Evolutionary conservation across 2,329 filamentous ascomycete species (phyloP).

Genomic region (Alternaria panax): DNA sequence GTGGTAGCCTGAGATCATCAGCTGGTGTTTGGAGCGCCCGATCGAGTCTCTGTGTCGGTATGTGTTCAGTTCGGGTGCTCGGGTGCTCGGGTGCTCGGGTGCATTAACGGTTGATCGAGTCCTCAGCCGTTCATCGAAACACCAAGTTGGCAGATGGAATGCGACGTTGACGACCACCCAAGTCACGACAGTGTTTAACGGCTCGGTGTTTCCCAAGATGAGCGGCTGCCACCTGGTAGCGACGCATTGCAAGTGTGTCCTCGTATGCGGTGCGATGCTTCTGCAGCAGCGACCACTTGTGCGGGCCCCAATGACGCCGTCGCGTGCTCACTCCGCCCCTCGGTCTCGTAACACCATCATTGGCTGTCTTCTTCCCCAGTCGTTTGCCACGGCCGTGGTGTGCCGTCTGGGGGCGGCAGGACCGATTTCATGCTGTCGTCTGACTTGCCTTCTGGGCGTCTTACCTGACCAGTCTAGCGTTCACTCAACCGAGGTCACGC

Average conservation of each 20-base stretch:
- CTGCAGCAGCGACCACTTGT: not conserved
- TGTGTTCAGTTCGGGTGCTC: too few species aligned
- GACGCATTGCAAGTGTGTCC: not conserved
- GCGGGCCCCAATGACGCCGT: conserved; percentile 18
- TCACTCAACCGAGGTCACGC: conserved; percentile 34
- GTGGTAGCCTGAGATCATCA: too few species aligned
- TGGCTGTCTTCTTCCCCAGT: conserved; percentile 18
- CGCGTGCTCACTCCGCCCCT: conserved; percentile 25
- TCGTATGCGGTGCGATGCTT: conserved; percentile 3
- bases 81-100: too few species aligned
- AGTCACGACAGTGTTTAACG: not conserved
- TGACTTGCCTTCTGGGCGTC: conserved; percentile 18
- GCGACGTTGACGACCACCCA: not conserved
- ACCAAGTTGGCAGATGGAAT: not conserved
- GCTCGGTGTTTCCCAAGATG: not conserved
- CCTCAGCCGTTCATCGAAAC: not conserved
- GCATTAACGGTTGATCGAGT: not conserved
- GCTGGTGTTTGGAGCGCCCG: too few species aligned
- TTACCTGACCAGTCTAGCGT: not conserved
- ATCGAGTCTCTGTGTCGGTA: too few species aligned
- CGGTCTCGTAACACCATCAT: conserved; percentile 19
- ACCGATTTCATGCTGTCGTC: conserved; percentile 26
- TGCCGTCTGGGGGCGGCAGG: conserved; percentile 17
- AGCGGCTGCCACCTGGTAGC: not conserved
- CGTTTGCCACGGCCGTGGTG: conserved; percentile 14